phyloP scores from a whole-genome alignment of 1,284 basidiomycete genomes.

The Wallemia mellicola region DNA sequence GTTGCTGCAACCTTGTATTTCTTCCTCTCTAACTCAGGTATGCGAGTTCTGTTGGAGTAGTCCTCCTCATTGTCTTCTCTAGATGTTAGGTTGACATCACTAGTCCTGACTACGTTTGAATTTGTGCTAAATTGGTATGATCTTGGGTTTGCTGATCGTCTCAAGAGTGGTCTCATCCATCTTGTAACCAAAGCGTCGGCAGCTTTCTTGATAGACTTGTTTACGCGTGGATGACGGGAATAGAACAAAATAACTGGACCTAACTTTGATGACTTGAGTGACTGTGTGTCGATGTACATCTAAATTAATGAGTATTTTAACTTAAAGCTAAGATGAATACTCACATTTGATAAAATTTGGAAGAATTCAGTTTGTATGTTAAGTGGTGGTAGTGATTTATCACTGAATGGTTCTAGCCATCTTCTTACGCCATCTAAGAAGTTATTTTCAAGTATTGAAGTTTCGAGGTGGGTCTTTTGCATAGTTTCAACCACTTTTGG shows the following conservation, averaged over 20 bases:
- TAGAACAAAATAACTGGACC: constrained; percentile 89
- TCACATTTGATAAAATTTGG: constrained; percentile 34
- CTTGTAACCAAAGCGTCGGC: constrained; percentile 58
- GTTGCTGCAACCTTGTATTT: not conserved
- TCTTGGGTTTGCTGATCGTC: constrained; percentile 29
- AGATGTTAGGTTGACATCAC: not conserved
- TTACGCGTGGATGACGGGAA: constrained; percentile 60
- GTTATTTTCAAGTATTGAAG: constrained; percentile 41
- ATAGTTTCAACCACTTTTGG: constrained; percentile 72
- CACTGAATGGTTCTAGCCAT: constrained; percentile 85
- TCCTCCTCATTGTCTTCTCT: not conserved
- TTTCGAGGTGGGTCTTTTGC: constrained; percentile 29
- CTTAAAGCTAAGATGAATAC: constrained; percentile 3
- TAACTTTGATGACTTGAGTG: constrained; percentile 68
- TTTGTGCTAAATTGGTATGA: not conserved
- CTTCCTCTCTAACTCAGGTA: not conserved
- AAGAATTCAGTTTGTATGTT: constrained; percentile 90
- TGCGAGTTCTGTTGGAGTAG: not conserved
- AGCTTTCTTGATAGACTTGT: constrained; percentile 41
- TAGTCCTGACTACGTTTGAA: not conserved
- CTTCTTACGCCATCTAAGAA: constrained; percentile 61
- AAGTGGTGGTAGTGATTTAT: constrained; percentile 68
- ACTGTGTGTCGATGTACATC: constrained; percentile 74
- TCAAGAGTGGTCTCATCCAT: constrained; percentile 86
- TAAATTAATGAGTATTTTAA: constrained; percentile 4